A percentile compares a stretch with the other conserved stretches of the same genome.
Conservation (phyloP, 148 eudicot species). For the Oxyria digyna region DNA sequence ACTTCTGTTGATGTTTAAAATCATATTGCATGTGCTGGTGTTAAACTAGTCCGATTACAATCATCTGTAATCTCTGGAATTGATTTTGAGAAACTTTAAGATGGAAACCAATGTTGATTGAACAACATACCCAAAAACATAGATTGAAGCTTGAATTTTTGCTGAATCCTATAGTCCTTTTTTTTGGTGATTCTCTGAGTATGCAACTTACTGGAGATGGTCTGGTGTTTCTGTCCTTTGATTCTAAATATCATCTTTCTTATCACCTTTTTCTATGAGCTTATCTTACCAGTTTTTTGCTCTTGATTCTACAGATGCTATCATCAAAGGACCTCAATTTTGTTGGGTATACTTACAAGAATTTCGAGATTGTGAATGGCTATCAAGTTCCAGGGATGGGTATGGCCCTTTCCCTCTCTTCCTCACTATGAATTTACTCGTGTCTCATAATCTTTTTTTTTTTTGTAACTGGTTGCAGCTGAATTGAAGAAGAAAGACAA, state of each 20-base stretch:
- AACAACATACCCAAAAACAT: no score
- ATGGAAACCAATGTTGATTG: neutral
- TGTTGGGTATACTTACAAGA: conserved; percentile 93
- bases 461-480: conserved; percentile 40
- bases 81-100: neutral
- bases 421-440: no score
- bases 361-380: conserved; percentile 90
- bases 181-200: neutral
- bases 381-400: conserved; percentile 97
- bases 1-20: neutral
- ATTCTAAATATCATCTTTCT: neutral
- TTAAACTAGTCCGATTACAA: neutral
- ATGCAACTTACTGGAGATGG: neutral
- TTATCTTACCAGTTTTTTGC: neutral
- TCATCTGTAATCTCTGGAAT: neutral
- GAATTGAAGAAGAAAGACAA: conserved; percentile 84
- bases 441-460: neutral
- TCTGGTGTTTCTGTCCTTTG: neutral
- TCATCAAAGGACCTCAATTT: conserved; percentile 91
- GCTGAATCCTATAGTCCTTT: neutral
- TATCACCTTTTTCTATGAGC: neutral
- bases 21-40: neutral
- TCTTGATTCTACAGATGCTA: conserved; percentile 54
- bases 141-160: neutral
- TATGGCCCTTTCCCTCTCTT: conserved; percentile 26